Base-by-base conservation (phyloP, 2,329 filamentous ascomycete genomes). In the Phyllachora maydis region DNA sequence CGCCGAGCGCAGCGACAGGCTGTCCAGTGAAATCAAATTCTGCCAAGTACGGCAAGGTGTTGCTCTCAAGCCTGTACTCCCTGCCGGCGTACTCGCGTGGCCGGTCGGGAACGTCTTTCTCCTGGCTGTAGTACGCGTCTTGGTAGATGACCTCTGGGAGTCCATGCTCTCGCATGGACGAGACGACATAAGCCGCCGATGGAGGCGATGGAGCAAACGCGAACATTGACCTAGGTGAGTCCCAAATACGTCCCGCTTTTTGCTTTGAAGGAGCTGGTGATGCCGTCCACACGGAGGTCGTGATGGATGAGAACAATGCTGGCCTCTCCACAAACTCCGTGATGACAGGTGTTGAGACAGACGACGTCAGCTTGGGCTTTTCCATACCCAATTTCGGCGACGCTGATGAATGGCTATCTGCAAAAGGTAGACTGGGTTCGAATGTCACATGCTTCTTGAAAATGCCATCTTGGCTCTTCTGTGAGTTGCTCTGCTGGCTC, bases 41-140 rank as follows among this genome's bases (percentile, higher is more conserved):
- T 1, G 82, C 77, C 3, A 95, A 61, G 45, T 70, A 92, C 0
- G 77, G 78, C 6, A 90, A 41, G 2, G 74, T 77, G 25, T 62
- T 68, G 29, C 82, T 74, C 36, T 69, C 63, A 5, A 93, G 50
- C 28, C 67, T 73, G 41, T 90, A 93, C 35, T 90, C 77, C 34
- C 70, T 69, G 4, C 85, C 85, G 5, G 77, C 85, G 47, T 92
- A 95, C 45, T 92, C 81, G 25, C 79, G 61, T 16, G 60, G 47
- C 25, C 73, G 64, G 18, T 72, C 60, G 8, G 83, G 82, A 0
- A 93, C 75, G 45, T 95, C 88, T 23, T 57, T 59, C 30, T 90
- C 79, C 14, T 77, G 59, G 35, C 82, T 77, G 41, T 92, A 95
- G 38, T 73, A 83, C 1, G 83, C 72, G 39, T 82, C 71, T 43